Percentiles rank a stretch among this genome's conserved stretches.
phyloP scores from a whole-genome alignment of 2,329 filamentous ascomycete species.

The Balansia obtecta region DNA sequence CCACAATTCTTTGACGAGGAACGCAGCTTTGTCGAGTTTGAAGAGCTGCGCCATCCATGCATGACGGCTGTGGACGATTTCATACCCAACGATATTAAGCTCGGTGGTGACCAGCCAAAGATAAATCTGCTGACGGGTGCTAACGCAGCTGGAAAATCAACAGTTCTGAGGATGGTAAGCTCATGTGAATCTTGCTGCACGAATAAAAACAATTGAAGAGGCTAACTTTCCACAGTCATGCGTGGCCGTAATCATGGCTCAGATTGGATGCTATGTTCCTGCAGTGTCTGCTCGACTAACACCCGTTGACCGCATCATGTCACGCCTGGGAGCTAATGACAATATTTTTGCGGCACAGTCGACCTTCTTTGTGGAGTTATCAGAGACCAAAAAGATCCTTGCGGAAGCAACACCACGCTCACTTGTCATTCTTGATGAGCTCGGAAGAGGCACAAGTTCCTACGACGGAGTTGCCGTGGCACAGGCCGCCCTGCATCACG shows the following conservation, averaged over 20 bases:
- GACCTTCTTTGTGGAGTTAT: slow-evolving; percentile 95
- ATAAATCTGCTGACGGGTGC: slow-evolving; percentile 90
- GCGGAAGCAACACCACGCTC: slow-evolving; percentile 88
- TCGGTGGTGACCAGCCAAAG: slow-evolving; percentile 70
- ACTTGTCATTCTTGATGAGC: slow-evolving; percentile 90
- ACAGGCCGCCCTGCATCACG: slow-evolving; percentile 91
- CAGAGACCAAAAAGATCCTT: slow-evolving; percentile 96
- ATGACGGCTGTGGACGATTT: slow-evolving; percentile 88
- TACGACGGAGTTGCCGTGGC: slow-evolving; percentile 96
- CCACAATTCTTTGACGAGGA: slow-evolving; percentile 79
- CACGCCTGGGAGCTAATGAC: slow-evolving; percentile 90
- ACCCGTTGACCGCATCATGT: slow-evolving; percentile 96
- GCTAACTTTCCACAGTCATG: slow-evolving; percentile 53
- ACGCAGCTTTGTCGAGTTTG: slow-evolving; percentile 79
- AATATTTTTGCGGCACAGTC: slow-evolving; percentile 98
- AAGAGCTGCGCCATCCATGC: slow-evolving; percentile 87
- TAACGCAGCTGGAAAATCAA: slow-evolving; percentile 96
- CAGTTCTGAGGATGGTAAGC: slow-evolving; percentile 80
- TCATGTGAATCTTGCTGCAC: background rate
- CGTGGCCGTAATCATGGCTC: slow-evolving; percentile 91
- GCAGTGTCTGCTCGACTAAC: slow-evolving; percentile 73
- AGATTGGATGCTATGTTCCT: slow-evolving; percentile 88
- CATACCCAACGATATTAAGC: slow-evolving; percentile 84
- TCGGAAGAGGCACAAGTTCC: slow-evolving; percentile 85
- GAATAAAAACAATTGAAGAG: background rate